These are phyloP conservation scores for Neonectria magnoliae DNA, from an alignment of 2,329 filamentous ascomycete species.

Conservation along the genomic window DNA sequence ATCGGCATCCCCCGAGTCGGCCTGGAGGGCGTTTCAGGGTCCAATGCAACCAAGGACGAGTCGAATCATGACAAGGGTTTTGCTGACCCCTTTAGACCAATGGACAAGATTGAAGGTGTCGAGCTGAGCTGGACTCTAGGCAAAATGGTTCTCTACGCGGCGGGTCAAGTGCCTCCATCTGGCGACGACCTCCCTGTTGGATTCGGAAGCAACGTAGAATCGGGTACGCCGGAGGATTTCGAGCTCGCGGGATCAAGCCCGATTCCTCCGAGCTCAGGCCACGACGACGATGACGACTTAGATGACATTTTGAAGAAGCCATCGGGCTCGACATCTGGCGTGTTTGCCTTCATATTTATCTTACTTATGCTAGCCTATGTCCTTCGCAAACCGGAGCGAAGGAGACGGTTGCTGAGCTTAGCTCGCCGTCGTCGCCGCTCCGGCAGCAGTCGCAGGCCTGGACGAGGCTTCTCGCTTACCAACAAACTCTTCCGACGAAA, in stretches of 20 bases:
- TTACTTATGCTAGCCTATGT: constrained; percentile 75
- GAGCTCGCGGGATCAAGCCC: constrained; percentile 77
- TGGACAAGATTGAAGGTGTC: constrained; percentile 89
- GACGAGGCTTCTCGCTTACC: constrained; percentile 63
- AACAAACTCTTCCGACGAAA: constrained; percentile 73
- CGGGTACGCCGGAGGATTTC: constrained; percentile 77
- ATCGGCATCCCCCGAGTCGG: constrained; percentile 91
- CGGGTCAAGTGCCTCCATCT: constrained; percentile 81
- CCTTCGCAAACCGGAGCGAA: constrained; percentile 81
- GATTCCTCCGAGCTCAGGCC: constrained; percentile 40
- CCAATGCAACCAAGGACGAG: constrained; percentile 79
- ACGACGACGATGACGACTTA: constrained; percentile 65
- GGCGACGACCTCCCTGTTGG: constrained; percentile 77
- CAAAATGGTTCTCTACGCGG: constrained; percentile 94
- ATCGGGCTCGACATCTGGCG: constrained; percentile 76
- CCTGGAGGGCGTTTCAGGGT: constrained; percentile 70
- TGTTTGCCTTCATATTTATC: constrained; percentile 82
- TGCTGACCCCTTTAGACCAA: constrained; percentile 86
- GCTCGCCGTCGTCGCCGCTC: constrained; percentile 44
- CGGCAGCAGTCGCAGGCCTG: constrained; percentile 48
- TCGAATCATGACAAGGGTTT: constrained; percentile 75
- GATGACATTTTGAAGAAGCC: constrained; percentile 72
- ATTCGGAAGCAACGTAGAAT: constrained; percentile 85
- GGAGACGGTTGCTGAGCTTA: constrained; percentile 51
- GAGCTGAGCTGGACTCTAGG: constrained; percentile 98